phyloP scores from a whole-genome alignment of 495 filamentous ascomycete species.

The Lichenothelia convexa region DNA sequence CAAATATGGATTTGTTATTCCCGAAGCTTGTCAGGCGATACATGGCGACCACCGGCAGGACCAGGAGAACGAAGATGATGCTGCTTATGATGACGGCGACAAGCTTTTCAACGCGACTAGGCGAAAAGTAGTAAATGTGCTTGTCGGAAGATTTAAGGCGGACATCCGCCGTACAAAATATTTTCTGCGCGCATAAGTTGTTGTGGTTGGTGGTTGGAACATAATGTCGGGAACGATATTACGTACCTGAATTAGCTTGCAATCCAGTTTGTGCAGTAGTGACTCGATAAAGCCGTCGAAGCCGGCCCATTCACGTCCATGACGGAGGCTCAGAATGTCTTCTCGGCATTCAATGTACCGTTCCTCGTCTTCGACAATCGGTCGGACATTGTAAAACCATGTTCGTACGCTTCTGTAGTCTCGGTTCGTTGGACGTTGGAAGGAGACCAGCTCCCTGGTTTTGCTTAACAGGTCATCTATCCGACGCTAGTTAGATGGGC shows the following conservation, averaged over 20 bases:
- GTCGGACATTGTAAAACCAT: conserved; percentile 18
- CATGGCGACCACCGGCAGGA: conserved; percentile 16
- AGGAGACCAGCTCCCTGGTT: conserved; percentile 16
- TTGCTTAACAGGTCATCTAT: conserved; percentile 21
- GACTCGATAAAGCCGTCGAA: conserved; percentile 24
- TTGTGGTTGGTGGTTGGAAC: neutral
- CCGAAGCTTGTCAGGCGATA: conserved; percentile 1
- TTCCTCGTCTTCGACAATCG: conserved; percentile 15
- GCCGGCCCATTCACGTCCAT: conserved; percentile 22
- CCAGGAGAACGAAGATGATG: conserved; percentile 12
- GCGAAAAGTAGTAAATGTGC: conserved; percentile 15
- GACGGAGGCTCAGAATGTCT: conserved; percentile 23
- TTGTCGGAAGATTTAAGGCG: conserved; percentile 11
- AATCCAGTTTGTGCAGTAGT: conserved; percentile 12
- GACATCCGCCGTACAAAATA: too few species aligned
- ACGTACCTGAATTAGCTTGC: conserved; percentile 14
- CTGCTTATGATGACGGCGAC: conserved; percentile 17
- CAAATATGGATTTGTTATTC: neutral
- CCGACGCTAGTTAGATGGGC: neutral
- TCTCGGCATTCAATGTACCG: conserved; percentile 22
- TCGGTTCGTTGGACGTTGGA: conserved; percentile 18
- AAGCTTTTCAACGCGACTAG: conserved; percentile 15
- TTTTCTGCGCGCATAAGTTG: neutral
- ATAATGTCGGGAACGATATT: neutral
- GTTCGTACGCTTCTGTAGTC: conserved; percentile 22